Base-by-base conservation (phyloP, 139 green algal species). In the Tetradesmus lagerheimii region DNA sequence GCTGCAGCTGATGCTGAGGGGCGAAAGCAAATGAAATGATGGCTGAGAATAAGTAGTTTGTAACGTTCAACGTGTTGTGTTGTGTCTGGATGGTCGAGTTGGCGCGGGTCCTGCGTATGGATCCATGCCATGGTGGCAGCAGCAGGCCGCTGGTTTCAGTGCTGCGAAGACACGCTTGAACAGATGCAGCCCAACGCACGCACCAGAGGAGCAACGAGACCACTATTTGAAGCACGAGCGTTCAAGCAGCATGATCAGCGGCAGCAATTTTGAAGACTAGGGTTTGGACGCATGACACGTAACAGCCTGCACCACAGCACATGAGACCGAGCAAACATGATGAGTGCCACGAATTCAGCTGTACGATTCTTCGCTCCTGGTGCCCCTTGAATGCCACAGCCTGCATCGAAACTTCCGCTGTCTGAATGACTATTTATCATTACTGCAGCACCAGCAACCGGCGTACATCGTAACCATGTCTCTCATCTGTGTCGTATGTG, bases 1-100 rank as follows among this genome's bases (percentile, higher is more conserved):
- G 71, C 78, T 91, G 78, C 53, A 87, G 87, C 37, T 78, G 37
- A 3, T 91, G 78, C 45, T 91, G 27, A 25, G 37, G n/a, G 82
- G 29, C 27, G 47, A 85, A 39, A 71, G 38, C 76, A 83, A 79
- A 38, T 79, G 71, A 79, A 6, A 4, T 18, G 29, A 27, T 27
- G 1, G 25, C 14, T 18, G 66, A 5, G 66, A 15, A 34, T 37
- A 4, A 12, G 15, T 38, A 14, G 15, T 3, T 34, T 34, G 66
- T 35, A 37, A 37, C 11, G 27, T 35, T 1, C 6, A 15, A 14
- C 29, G 4, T 77, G 66, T 37, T 2, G 37, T 12, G 11, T 34
- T 35, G 27, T 15, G 66, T 34, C 25, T 34, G 25, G 23, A 11
- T 74, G 5, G 62, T n/a, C n/a, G n/a, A n/a, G n/a, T n/a, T n/a